A percentile compares a stretch with the other conserved stretches of the same genome.
phyloP scores from a whole-genome alignment of 2,329 filamentous ascomycete species.

The Neurospora crassa region DNA sequence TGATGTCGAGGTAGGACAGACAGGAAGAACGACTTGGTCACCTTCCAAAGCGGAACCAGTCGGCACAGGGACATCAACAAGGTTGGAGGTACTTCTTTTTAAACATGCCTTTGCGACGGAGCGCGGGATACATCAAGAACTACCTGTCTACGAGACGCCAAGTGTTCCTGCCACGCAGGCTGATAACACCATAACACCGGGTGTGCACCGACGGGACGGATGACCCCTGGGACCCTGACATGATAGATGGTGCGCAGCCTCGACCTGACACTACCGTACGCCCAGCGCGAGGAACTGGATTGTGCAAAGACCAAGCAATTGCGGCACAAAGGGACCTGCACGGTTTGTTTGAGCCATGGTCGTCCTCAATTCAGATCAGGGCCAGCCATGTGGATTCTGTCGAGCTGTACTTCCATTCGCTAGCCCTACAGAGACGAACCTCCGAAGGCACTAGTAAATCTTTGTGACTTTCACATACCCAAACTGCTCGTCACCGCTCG shows the following conservation, averaged over 20 bases:
- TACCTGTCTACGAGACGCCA: neutral
- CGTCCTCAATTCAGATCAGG: neutral
- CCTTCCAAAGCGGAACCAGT: neutral
- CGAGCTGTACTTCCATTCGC: neutral
- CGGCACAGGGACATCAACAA: neutral
- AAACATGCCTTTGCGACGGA: neutral
- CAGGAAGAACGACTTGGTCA: neutral
- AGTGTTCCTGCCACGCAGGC: neutral
- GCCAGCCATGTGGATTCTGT: neutral
- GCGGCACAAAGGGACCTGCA: neutral
- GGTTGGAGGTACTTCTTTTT: neutral
- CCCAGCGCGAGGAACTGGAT: neutral
- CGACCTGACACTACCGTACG: neutral
- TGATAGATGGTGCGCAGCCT: neutral
- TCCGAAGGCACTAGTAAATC: neutral
- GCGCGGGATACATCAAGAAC: neutral
- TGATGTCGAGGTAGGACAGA: neutral
- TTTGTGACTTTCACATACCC: no score
- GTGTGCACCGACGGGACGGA: neutral
- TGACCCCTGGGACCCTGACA: neutral
- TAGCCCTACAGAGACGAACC: neutral
- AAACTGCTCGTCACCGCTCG: neutral
- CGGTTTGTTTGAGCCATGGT: no score
- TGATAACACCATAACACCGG: neutral
- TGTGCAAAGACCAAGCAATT: neutral